Percentiles rank a stretch among this genome's conserved stretches.
phyloP scores from a whole-genome alignment of 2,329 filamentous ascomycete genomes.

The Pseudocercospora fijiensis region DNA sequence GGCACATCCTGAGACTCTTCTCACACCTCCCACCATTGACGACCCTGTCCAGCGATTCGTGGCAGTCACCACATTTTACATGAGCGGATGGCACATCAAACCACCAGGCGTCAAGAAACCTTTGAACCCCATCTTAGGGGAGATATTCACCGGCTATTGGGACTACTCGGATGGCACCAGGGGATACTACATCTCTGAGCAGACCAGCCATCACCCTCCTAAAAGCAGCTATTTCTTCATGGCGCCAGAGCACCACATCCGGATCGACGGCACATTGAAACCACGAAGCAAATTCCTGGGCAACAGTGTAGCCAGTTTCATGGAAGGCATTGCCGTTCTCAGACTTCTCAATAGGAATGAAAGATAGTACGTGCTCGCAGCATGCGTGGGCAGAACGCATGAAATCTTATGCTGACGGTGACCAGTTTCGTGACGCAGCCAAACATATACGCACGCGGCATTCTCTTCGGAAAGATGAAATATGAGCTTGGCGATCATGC shows the following conservation, averaged over 20 bases:
- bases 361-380: constrained; percentile 68
- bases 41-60: constrained; percentile 89
- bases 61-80: constrained; percentile 94
- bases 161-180: constrained; percentile 73
- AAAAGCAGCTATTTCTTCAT: constrained; percentile 99
- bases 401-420: constrained; percentile 20
- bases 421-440: constrained; percentile 85
- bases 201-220: constrained; percentile 95
- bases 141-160: constrained; percentile 95
- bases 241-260: constrained; percentile 87
- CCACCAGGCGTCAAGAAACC: constrained; percentile 98
- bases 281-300: constrained; percentile 92
- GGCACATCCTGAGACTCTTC: constrained; percentile 94
- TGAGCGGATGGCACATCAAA: constrained; percentile 98
- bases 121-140: constrained; percentile 91
- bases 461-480: constrained; percentile 98
- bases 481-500: constrained; percentile 97
- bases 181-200: constrained; percentile 95
- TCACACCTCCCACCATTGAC: constrained; percentile 82
- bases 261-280: constrained; percentile 93
- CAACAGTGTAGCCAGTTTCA: constrained; percentile 95
- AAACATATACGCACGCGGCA: constrained; percentile 98
- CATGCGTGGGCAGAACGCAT: neutral
- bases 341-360: constrained; percentile 81
- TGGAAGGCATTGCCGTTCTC: constrained; percentile 93